phyloP scores from a whole-genome alignment of 73 alveolate genomes.

The Blepharisma stoltei region DNA sequence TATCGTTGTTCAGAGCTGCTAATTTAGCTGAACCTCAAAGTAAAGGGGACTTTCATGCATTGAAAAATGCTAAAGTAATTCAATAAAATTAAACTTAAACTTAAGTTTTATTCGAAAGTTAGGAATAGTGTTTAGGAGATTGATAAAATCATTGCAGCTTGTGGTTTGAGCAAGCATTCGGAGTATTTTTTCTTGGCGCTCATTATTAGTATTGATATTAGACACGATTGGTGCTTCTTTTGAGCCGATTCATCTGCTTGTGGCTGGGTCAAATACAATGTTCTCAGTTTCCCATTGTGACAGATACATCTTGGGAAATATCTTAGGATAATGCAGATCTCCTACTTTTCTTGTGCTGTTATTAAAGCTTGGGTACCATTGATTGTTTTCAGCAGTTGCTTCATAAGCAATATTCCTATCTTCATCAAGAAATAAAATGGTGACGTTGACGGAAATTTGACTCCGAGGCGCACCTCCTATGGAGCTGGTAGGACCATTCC shows the following conservation, averaged over 20 bases:
- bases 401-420: constrained; percentile 17
- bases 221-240: neutral
- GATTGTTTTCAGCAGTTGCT: neutral
- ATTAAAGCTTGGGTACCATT: neutral
- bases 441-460: too few species aligned
- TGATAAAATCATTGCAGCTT: constrained; percentile 17
- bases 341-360: neutral
- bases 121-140: constrained; percentile 12
- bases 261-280: neutral
- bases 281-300: neutral
- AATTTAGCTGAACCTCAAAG: too few species aligned
- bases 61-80: too few species aligned
- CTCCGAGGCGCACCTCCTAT: too few species aligned
- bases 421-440: too few species aligned
- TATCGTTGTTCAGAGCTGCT: too few species aligned
- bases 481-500: too few species aligned
- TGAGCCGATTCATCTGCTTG: neutral
- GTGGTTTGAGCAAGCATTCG: neutral
- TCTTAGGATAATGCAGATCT: constrained; percentile 2
- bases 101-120: constrained; percentile 11
- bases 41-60: too few species aligned
- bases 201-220: neutral
- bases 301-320: neutral
- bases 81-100: too few species aligned
- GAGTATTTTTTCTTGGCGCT: neutral